phyloP scores from a whole-genome alignment of 371 early-diverging fungal species.

The Syncephalastrum monosporum region DNA sequence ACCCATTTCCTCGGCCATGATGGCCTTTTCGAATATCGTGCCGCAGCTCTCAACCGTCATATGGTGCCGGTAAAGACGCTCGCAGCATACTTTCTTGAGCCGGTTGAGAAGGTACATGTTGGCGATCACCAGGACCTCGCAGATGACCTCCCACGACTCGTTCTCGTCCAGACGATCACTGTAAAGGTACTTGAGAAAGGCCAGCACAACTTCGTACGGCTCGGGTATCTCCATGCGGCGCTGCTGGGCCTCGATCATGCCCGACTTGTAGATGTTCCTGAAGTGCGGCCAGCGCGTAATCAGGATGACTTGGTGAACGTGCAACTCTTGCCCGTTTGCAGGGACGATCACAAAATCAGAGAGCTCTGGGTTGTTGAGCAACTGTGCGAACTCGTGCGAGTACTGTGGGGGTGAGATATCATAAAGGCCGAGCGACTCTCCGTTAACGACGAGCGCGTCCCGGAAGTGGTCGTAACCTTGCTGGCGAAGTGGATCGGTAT shows the following conservation, averaged over 20 bases:
- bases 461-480: constrained; percentile 65
- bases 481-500: constrained; percentile 54
- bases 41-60: constrained; percentile 53
- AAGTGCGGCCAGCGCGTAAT: constrained; percentile 77
- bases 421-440: constrained; percentile 58
- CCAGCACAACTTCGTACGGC: constrained; percentile 53
- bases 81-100: constrained; percentile 60
- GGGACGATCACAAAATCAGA: constrained; percentile 62
- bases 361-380: constrained; percentile 59
- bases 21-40: constrained; percentile 58
- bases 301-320: constrained; percentile 66
- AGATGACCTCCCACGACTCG: constrained; percentile 45
- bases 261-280: constrained; percentile 58
- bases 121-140: constrained; percentile 61
- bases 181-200: constrained; percentile 66
- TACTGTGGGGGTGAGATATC: constrained; percentile 49
- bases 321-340: constrained; percentile 46
- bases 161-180: constrained; percentile 57
- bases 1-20: constrained; percentile 54
- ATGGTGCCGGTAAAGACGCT: constrained; percentile 48
- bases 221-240: constrained; percentile 62
- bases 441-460: constrained; percentile 55
- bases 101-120: constrained; percentile 63
- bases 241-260: constrained; percentile 64
- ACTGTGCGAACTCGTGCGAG: constrained; percentile 48